Percentiles rank a stretch among this genome's conserved stretches.
phyloP scores from a whole-genome alignment of 2,329 filamentous ascomycete species.

The Neonectria magnoliae region DNA sequence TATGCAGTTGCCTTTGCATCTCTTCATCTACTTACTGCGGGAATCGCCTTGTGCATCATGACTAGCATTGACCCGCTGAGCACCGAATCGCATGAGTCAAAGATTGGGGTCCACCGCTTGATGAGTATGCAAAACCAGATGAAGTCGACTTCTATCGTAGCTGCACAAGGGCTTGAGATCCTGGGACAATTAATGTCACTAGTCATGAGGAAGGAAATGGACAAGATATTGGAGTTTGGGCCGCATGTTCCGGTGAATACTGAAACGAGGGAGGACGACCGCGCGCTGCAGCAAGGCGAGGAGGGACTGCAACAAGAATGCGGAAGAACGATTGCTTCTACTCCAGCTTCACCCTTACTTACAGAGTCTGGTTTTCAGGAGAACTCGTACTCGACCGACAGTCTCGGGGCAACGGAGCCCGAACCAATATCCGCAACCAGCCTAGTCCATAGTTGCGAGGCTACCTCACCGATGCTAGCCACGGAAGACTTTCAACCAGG shows the following conservation, averaged over 20 bases:
- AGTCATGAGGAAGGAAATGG: conserved; percentile 36
- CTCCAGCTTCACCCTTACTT: not conserved
- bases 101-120: conserved; percentile 35
- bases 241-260: not conserved
- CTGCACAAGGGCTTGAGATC: conserved; percentile 37
- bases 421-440: not conserved
- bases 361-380: not conserved
- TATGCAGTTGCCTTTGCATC: conserved; percentile 40
- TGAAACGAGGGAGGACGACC: not conserved
- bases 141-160: conserved; percentile 33
- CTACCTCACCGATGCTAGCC: not conserved
- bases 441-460: not conserved
- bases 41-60: conserved; percentile 38
- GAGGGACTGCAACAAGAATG: not conserved
- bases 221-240: conserved; percentile 32
- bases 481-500: not conserved
- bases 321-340: not conserved
- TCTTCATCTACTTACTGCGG: conserved; percentile 41
- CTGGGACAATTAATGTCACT: conserved; percentile 32
- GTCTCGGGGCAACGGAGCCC: not conserved
- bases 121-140: conserved; percentile 38
- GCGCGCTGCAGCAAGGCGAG: not conserved
- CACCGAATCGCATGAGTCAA: conserved; percentile 30
- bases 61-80: conserved; percentile 35
- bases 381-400: not conserved